phyloP scores from a whole-genome alignment of 1,139 yeast genomes.

The Candida glucosophila region DNA sequence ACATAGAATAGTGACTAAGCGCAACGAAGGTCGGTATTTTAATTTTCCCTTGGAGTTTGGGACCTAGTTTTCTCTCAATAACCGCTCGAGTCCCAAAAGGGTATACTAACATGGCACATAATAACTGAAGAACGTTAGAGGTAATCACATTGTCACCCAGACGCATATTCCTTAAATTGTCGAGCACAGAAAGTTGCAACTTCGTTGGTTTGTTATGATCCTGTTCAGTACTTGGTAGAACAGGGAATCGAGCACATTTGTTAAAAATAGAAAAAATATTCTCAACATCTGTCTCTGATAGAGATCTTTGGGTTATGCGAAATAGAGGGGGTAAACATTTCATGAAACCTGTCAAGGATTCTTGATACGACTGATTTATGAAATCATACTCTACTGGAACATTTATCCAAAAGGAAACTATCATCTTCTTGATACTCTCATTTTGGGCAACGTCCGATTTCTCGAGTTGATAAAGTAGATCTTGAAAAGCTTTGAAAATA shows the following conservation, averaged over 20 bases:
- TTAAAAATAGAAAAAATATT: constrained; percentile 41
- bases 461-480: constrained; percentile 30
- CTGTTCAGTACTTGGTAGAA: constrained; percentile 37
- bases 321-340: constrained; percentile 41
- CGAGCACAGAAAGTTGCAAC: constrained; percentile 45
- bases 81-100: constrained; percentile 54
- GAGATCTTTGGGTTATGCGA: constrained; percentile 19
- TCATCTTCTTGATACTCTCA: constrained; percentile 24
- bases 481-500: constrained; percentile 44
- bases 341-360: constrained; percentile 44
- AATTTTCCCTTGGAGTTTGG: constrained; percentile 19
- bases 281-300: constrained; percentile 27
- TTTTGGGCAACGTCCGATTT: constrained; percentile 4
- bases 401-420: constrained; percentile 58
- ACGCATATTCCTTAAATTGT: constrained; percentile 30
- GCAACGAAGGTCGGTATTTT: constrained; percentile 65
- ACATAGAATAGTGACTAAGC: constrained; percentile 44
- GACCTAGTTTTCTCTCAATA: constrained; percentile 30
- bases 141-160: constrained; percentile 24
- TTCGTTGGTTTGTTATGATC: constrained; percentile 46
- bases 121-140: constrained; percentile 41
- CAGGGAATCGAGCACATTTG: constrained; percentile 60
- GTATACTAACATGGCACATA: constrained; percentile 42
- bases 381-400: constrained; percentile 56
- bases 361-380: constrained; percentile 45